These are phyloP conservation scores for Metschnikowia santaceciliae DNA, from an alignment of 805 yeast species.

Conservation along the genomic window DNA sequence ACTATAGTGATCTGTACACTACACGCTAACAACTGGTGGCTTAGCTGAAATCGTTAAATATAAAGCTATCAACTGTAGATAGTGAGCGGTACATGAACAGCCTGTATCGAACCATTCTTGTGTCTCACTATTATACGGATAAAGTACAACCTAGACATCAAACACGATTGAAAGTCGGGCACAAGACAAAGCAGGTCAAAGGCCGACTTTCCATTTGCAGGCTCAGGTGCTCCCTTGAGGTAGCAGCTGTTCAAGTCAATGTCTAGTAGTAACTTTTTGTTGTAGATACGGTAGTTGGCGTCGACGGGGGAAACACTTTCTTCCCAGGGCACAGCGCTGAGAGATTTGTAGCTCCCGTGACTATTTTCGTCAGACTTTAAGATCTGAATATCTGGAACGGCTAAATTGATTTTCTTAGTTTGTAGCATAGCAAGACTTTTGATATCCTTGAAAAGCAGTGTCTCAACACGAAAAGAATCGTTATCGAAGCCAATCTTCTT, in stretches of 20 bases:
- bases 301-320: conserved; percentile 8
- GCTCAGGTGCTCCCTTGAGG: conserved; percentile 24
- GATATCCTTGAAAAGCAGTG: conserved; percentile 33
- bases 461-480: conserved; percentile 31
- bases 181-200: conserved; percentile 34
- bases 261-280: conserved; percentile 28
- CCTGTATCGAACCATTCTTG: conserved; percentile 26
- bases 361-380: conserved; percentile 12
- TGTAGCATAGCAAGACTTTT: conserved; percentile 31
- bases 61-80: conserved; percentile 1
- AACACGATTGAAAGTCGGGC: conserved; percentile 39
- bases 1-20: neutral
- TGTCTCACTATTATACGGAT: conserved; percentile 29
- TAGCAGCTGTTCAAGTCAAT: conserved; percentile 28
- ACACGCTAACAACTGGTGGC: neutral
- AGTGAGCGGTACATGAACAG: conserved; percentile 33
- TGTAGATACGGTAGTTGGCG: conserved; percentile 18
- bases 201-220: conserved; percentile 8
- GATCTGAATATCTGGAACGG: conserved; percentile 20
- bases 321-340: conserved; percentile 31
- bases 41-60: neutral
- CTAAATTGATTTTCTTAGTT: conserved; percentile 33
- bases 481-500: conserved; percentile 29
- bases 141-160: conserved; percentile 34
- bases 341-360: conserved; percentile 21